A percentile compares a stretch with the other conserved stretches of the same genome.
Evolutionary conservation across 495 filamentous ascomycete genomes (phyloP).

Genomic region (Parathielavia appendiculata): DNA sequence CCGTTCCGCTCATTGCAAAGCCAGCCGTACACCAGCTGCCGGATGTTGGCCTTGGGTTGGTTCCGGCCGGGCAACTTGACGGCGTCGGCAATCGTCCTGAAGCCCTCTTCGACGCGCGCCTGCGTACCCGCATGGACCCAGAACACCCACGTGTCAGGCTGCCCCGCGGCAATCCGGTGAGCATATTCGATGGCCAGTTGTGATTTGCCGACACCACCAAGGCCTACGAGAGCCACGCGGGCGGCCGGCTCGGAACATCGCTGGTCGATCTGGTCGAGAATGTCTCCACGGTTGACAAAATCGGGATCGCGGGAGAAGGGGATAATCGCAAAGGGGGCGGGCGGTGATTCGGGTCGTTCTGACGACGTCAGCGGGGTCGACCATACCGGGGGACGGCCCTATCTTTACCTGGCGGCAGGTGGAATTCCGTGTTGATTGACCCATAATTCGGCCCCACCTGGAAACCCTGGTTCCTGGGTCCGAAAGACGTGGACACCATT

Average conservation of each 20-base stretch:
- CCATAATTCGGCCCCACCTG: not conserved
- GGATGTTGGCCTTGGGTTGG: conserved; percentile 34
- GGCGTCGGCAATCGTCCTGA: conserved; percentile 34
- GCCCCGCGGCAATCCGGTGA: not conserved
- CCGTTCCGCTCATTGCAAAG: conserved; percentile 36
- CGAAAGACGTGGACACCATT: not conserved
- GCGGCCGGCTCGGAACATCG: conserved; percentile 24
- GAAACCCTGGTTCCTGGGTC: not conserved
- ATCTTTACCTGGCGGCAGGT: not conserved
- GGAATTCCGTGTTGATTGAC: not conserved
- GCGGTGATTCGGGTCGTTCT: not conserved
- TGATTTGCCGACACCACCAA: conserved; percentile 19
- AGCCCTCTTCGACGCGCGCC: conserved; percentile 36
- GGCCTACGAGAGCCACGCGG: conserved; percentile 20
- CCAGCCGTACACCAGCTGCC: conserved; percentile 37
- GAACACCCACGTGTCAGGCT: conserved; percentile 31
- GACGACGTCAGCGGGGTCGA: not conserved
- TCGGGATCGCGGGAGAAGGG: conserved; percentile 29
- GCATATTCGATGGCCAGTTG: conserved; percentile 29
- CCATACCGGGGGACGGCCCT: not conserved
- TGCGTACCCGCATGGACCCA: conserved; percentile 36
- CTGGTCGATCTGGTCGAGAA: conserved; percentile 31
- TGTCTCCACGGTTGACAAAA: conserved; percentile 24
- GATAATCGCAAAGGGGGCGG: not conserved
- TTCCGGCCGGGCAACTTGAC: conserved; percentile 34